These are phyloP conservation scores for Acanthamoeba culbertsoni DNA, from an alignment of 208 protist genomes.

Conservation along the genomic window DNA sequence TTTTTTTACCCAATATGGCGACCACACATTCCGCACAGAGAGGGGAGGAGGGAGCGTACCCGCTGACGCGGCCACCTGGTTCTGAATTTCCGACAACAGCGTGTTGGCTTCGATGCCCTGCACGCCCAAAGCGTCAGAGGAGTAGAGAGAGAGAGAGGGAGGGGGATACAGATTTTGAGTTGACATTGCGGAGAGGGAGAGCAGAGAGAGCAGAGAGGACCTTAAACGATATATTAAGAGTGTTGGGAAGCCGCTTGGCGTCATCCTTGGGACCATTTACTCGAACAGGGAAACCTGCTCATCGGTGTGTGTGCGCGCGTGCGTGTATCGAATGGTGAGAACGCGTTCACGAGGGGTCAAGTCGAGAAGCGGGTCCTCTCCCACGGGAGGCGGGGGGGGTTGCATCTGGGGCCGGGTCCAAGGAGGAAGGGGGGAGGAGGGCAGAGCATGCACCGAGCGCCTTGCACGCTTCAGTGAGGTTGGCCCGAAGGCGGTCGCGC, in stretches of 20 bases:
- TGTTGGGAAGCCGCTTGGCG: constrained; percentile 38
- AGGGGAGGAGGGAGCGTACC: background rate
- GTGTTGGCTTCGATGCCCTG: constrained; percentile 8
- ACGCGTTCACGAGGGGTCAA: background rate
- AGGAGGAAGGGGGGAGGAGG: no score
- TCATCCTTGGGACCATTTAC: constrained; percentile 4
- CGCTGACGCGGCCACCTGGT: constrained; percentile 52
- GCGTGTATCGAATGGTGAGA: no score
- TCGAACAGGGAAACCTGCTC: background rate
- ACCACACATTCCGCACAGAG: background rate
- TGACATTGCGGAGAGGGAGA: background rate
- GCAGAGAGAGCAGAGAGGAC: background rate
- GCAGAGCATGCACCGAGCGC: background rate
- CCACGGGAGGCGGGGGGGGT: no score
- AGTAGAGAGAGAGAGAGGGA: background rate
- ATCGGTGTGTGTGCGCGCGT: no score
- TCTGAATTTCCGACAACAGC: background rate
- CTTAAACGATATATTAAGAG: constrained; percentile 26
- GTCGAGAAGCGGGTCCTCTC: background rate
- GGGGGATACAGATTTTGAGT: background rate
- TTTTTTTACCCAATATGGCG: background rate
- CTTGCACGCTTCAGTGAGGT: background rate
- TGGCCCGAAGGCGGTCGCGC: background rate
- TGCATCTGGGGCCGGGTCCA: no score
- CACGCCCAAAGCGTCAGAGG: background rate